Conservation (phyloP, 148 eudicot species). For the Vaccinium myrtillus region DNA sequence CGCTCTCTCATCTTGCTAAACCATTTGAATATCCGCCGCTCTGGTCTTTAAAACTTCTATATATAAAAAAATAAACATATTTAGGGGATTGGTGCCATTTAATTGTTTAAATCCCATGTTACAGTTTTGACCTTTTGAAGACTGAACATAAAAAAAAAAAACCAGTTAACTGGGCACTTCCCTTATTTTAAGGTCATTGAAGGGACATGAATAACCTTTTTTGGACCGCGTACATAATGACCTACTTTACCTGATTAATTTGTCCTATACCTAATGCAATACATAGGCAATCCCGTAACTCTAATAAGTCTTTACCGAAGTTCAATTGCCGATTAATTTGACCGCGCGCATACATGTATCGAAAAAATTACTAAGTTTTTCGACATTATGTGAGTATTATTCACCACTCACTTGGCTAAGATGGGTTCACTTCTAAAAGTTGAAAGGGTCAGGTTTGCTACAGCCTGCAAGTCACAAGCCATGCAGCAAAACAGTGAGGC, state of each 20-base stretch:
- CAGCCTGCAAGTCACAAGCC: neutral
- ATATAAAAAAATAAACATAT: neutral
- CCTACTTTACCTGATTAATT: neutral
- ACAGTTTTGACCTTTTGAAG: neutral
- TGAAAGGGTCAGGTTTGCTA: neutral
- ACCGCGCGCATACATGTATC: neutral
- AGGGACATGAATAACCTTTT: neutral
- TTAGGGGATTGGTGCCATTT: slow-evolving; percentile 2
- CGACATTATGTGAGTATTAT: neutral
- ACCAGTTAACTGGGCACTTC: neutral
- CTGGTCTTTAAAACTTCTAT: neutral
- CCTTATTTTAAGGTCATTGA: neutral
- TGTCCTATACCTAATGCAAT: neutral
- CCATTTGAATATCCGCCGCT: neutral
- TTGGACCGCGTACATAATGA: neutral
- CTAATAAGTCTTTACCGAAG: neutral
- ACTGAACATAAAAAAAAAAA: neutral
- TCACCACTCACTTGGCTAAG: neutral
- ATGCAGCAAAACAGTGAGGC: neutral
- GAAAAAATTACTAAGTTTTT: neutral
- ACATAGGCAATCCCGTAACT: neutral
- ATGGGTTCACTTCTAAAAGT: neutral
- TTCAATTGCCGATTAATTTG: too few relatives aligned
- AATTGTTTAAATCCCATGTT: neutral
- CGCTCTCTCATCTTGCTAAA: too few relatives aligned